Percentiles rank a stretch among this genome's conserved stretches.
These are phyloP conservation scores for Penicillium sp. DNA, from an alignment of 2,329 filamentous ascomycete genomes.

Conservation along the genomic window DNA sequence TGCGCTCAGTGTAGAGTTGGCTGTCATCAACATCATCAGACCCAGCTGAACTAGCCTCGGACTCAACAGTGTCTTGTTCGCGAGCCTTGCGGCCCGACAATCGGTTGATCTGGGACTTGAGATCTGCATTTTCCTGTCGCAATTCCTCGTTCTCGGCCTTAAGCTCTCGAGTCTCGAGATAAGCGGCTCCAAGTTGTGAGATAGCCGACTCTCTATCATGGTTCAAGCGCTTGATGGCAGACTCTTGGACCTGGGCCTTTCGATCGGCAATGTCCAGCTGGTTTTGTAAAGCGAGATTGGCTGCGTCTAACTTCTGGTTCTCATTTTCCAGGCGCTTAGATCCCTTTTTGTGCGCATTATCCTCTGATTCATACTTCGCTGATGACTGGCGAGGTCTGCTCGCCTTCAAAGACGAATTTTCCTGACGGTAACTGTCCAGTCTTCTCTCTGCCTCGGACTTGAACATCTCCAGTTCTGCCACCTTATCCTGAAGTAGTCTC, in stretches of 20 bases:
- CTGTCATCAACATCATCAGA: slow-evolving; percentile 31
- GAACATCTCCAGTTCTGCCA: slow-evolving; percentile 55
- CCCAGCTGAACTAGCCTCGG: slow-evolving; percentile 25
- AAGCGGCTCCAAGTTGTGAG: slow-evolving; percentile 57
- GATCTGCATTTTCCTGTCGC: slow-evolving; percentile 38
- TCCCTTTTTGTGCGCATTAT: slow-evolving; percentile 41
- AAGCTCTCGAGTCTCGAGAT: slow-evolving; percentile 50
- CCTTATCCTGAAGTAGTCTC: slow-evolving; percentile 57
- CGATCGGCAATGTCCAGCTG: slow-evolving; percentile 56
- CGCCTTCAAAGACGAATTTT: slow-evolving; percentile 52
- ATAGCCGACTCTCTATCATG: slow-evolving; percentile 58
- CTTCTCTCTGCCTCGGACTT: slow-evolving; percentile 52
- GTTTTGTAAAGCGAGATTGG: slow-evolving; percentile 54
- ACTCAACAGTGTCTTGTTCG: slow-evolving; percentile 29
- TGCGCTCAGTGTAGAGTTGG: slow-evolving; percentile 32
- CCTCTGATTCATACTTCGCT: slow-evolving; percentile 46
- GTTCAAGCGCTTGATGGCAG: slow-evolving; percentile 53
- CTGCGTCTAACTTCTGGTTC: slow-evolving; percentile 50
- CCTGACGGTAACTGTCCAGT: slow-evolving; percentile 52
- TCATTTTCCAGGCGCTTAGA: slow-evolving; percentile 34
- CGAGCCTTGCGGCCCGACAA: slow-evolving; percentile 23
- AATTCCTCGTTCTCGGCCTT: slow-evolving; percentile 41
- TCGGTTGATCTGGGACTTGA: slow-evolving; percentile 37
- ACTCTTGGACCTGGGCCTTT: slow-evolving; percentile 54
- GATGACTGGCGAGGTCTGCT: slow-evolving; percentile 39